Conservation (phyloP, 352 stramenopile genomes). For the Globisporangium parvum region DNA sequence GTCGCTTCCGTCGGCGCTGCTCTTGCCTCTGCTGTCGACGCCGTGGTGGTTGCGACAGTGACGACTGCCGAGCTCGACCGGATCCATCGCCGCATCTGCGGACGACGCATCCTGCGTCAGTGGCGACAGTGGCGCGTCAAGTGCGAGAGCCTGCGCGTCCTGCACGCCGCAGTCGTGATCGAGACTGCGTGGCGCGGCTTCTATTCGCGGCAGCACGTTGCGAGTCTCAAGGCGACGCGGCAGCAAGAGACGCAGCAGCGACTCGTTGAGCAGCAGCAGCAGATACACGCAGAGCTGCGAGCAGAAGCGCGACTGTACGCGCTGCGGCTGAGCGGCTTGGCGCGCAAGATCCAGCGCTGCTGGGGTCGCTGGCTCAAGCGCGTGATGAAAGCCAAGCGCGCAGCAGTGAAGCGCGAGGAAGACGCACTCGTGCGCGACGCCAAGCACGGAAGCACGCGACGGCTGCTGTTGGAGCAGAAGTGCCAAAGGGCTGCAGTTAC, state of each 20-base stretch:
- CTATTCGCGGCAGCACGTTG: constrained; percentile 4
- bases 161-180: constrained; percentile 9
- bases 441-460: constrained; percentile 13
- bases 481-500: neutral
- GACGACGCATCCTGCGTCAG: constrained; percentile 7
- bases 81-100: constrained; percentile 9
- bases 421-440: constrained; percentile 22
- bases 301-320: too few relatives aligned
- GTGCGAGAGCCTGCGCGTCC: constrained; percentile 1
- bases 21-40: neutral
- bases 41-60: neutral
- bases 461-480: neutral
- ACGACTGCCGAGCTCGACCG: constrained; percentile 4
- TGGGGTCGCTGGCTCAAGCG: constrained; percentile 26
- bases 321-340: constrained; percentile 6
- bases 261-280: neutral
- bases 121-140: constrained; percentile 9
- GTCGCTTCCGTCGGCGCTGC: too few relatives aligned
- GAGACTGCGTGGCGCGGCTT: constrained; percentile 13
- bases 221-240: neutral
- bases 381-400: constrained; percentile 21
- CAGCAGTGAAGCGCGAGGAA: constrained; percentile 25
- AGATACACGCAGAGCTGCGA: neutral
- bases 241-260: neutral
- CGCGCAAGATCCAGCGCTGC: constrained; percentile 15